Base-by-base conservation (phyloP, 495 filamentous ascomycete genomes). In the Aspergillus kassunensis region DNA sequence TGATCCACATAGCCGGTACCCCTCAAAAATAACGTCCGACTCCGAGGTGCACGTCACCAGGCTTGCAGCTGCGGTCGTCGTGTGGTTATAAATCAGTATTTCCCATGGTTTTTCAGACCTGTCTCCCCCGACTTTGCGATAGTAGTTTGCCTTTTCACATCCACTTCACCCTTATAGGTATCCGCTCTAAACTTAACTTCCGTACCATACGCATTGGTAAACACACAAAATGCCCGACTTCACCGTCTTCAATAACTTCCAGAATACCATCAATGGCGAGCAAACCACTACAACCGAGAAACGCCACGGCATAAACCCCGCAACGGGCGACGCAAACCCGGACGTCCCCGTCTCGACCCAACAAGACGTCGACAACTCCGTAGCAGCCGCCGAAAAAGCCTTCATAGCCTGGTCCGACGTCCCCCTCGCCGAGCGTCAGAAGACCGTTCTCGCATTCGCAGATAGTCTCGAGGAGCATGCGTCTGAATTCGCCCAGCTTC, bases 331-430 rank as follows among this genome's bases (percentile, higher is more conserved):
- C 50, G 56, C 65, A n/a, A 65, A 77, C 16, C 74, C 75, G 62
- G 69, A 74, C 29, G 75, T 82, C n/a, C 78, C 79, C 0, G 67
- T 84, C 41, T 76, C 69, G 6, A 73, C 62, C 6, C 54, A 71
- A 49, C 51, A 76, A 36, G 80, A 84, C 53, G 65, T 83, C 16
- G 71, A 82, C 41, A 66, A 70, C 36, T 76, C 79, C 8, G 74
- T 77, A 1, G 45, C 34, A 3, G 66, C 71, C 15, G 78, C 66
- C 0, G 56, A 68, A 20, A 67, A 63, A 21, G 80, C 78, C 0
- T 80, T 75, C 51, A 49, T 61, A 21, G 43, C 56, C 30, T 83
- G 78, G 78, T 63, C 64, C n/a, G 51, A 70, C 21, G 66, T 64
- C 3, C 55, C 73, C 5, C 52, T 72, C 9, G 67, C 68, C 27